Evolutionary conservation across 139 green algal species (phyloP), one percentile per base, ranked within the genome.

Genomic region (Coccomyxa sp.): DNA sequence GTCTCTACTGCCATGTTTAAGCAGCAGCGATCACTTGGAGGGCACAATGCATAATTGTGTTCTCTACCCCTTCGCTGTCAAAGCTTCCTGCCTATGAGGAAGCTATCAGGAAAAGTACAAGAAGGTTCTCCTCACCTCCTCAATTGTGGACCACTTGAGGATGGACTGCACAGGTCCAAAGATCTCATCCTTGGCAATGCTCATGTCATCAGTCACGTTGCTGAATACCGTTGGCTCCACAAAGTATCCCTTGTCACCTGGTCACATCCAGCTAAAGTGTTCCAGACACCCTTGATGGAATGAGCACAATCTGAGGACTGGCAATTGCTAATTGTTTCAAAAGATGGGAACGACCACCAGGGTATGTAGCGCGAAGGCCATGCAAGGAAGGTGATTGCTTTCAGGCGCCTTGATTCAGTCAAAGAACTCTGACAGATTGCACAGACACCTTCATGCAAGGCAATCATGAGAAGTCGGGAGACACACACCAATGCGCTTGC

Each of bases 171-270:
- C 84, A 31, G 84, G 80, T 11, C 84, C 84, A 79, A 87, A 84
- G 45, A 87, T 87, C 76, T 87, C 83, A 32, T 87, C 84, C 63
- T 59, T 75, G 23, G 84, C 84, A 68, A 87, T 87, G 38, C 66
- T 82, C 84, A 87, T 87, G 80, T 79, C n/a, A 27, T 81, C 77
- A 14, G 68, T 76, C 16, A 95, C 92, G 79, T 93, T 87, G 18
- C 82, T 85, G 81, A 95, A 95, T 75, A 95, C 92, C 23, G 92
- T 95, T 67, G 93, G 92, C 89, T 95, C 86, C 11, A 95, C 75
- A 82, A 88, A 95, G 86, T 92, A 96, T 4, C 93, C 92, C 77
- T 86, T 87, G 23, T 81, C 31, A 58, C 90, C 91, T 71, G 63
- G 1, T 14, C 23, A 58, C 17, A 78, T 82, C 16, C n/a, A 76